Evolutionary conservation across 768 basidiomycete genomes (phyloP), one percentile per base, ranked within the genome.

Genomic region (Boletus reticulatus): DNA sequence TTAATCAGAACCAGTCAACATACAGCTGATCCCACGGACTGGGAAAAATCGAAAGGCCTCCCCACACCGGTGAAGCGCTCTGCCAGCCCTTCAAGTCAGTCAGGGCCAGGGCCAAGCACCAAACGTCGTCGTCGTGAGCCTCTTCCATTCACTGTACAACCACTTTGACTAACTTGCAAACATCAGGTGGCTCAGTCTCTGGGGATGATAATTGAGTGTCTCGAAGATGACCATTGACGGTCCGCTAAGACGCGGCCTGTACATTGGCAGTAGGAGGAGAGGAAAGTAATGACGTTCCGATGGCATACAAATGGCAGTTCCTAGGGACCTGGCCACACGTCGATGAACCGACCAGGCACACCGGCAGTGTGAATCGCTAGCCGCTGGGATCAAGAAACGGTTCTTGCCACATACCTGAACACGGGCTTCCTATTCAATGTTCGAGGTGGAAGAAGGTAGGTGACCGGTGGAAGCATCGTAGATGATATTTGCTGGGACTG

Each of bases 271-370:
- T 67, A 67, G 24, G 68, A 66, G 50, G 58, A 75, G 31, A 56
- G 62, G 29, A 53, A 48, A 8, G 72, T 73, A 8, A 66, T 57
- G 48, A 47, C 52, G 45, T 82, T 4, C 81, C 81, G 10, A 49
- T 63, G 14, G 77, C 72, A 4, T 72, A 76, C 59, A 70, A 66
- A 22, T 66, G 72, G 53, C 42, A 80, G 49, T 75, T 80, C 54
- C 64, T 76, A 22, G 77, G 76, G 20, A 70, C 67, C 19, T 61
- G 68, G 68, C 16, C 63, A 65, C 38, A 49, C 55, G 36, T 62
- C 63, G 14, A 55, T 63, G 58, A 55, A 57, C 44, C 59, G 48
- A 29, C 52, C 47, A 12, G 47, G 64, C 4, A 44, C 46, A 1
- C 32, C 52, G 4, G 11, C 27, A 10, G 49, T 48, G 47, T 48